These are phyloP conservation scores for Porogramme epimiltina DNA, from an alignment of 1,284 basidiomycete genomes.

Conservation along the genomic window DNA sequence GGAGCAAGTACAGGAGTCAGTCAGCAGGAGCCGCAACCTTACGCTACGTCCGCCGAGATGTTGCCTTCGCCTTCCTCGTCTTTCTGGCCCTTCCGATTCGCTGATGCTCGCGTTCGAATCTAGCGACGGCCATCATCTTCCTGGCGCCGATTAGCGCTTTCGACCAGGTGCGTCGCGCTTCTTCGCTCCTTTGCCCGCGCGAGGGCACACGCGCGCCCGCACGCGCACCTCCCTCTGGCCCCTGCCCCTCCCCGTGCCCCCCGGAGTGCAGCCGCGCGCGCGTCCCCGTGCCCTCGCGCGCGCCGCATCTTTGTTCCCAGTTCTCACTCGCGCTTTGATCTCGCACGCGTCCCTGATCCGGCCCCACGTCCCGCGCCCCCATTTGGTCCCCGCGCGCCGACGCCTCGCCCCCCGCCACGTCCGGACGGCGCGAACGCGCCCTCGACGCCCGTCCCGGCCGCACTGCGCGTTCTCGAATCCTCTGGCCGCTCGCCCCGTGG, in stretches of 20 bases:
- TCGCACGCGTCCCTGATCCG: slow-evolving; percentile 2
- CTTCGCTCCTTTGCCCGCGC: not conserved
- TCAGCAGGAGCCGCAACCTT: no score
- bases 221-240: not conserved
- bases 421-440: not conserved
- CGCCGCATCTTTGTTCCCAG: no score
- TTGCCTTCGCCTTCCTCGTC: no score
- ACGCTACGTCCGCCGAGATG: no score
- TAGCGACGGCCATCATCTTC: slow-evolving; percentile 75
- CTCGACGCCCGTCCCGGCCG: not conserved
- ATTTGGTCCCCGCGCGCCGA: not conserved
- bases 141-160: slow-evolving; percentile 81
- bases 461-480: no score
- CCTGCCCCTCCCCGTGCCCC: no score
- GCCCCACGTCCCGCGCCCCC: not conserved
- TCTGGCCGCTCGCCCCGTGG: no score
- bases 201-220: not conserved
- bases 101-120: not conserved
- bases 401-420: not conserved
- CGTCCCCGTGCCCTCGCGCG: not conserved
- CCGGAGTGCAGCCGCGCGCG: not conserved
- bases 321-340: slow-evolving; percentile 1
- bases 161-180: slow-evolving; percentile 60
- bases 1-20: no score
- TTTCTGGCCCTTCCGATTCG: no score